Base-by-base conservation (phyloP, 768 basidiomycete species). In the Multifurca ochricompacta region DNA sequence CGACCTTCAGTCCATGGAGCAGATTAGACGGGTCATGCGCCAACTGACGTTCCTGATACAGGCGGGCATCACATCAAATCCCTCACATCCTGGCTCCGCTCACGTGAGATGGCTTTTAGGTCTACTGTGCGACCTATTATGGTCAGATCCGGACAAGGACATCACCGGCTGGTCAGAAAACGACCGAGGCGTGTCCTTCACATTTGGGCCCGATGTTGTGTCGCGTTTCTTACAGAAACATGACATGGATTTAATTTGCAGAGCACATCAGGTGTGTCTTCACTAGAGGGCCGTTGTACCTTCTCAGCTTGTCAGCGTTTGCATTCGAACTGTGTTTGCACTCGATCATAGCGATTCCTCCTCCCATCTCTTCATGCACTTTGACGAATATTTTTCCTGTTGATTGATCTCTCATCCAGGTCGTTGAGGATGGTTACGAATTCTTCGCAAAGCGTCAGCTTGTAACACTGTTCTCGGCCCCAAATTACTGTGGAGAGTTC, bases 101-200 rank as follows among this genome's bases (percentile, higher is more conserved):
- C 48, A 46, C 19, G 51, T 49, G 49, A 21, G 54, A 47, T 47
- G 54, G 28, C 50, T 39, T 40, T 10, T 51, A 93, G 94, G 95
- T 51, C 76, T 97, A 40, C 80, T 98, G 31, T 98, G 92, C 68
- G 95, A 99, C 70, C 77, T 99, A 47, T 74, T 99, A 66, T 99
- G 95, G 95, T 95, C 95, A 51, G 95, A 99, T 73, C 95, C 95
- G 34, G 95, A 98, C 77, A 97, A 98, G 71, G 95, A 97, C 67
- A 97, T 98, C 68, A 94, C 91, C 13, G 95, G 95, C 6, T 99
- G 95, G 95, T 92, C 91, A 69, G 95, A 99, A 75, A 99, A 99
- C 69, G 95, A 99, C 70, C 81, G 95, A 67, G 95, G 95, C 54
- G 95, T 99, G 47, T 96, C 93, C 37, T 99, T 99, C 73, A 98